Percentiles rank a stretch among this genome's conserved stretches.
These are phyloP conservation scores for Cladobotryum mycophilum DNA, from an alignment of 2,329 filamentous ascomycete species.

Conservation along the genomic window DNA sequence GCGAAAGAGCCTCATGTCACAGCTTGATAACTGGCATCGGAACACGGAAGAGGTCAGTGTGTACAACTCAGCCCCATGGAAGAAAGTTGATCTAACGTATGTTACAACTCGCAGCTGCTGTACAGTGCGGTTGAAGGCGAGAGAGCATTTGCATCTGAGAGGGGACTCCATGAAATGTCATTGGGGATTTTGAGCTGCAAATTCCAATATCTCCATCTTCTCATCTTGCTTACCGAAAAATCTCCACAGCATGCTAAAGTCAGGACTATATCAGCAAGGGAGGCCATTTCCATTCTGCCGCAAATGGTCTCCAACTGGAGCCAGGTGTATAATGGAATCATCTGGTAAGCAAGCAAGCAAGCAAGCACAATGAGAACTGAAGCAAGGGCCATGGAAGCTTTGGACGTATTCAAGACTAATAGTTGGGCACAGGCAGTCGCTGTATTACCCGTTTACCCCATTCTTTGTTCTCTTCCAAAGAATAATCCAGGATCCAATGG, in stretches of 20 bases:
- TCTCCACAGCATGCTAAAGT: neutral
- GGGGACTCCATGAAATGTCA: neutral
- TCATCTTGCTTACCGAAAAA: slow-evolving; percentile 2
- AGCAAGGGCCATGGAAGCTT: too few relatives aligned
- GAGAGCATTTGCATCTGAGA: neutral
- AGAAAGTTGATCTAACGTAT: too few relatives aligned
- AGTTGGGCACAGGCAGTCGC: neutral
- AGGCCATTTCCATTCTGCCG: slow-evolving; percentile 4
- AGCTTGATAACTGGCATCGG: neutral
- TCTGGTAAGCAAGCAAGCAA: neutral
- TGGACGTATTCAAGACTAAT: too few relatives aligned
- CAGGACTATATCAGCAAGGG: neutral
- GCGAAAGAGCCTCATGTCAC: neutral
- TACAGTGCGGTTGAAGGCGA: neutral
- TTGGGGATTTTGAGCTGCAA: neutral
- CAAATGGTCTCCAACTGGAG: slow-evolving; percentile 3
- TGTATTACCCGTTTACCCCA: slow-evolving; percentile 8
- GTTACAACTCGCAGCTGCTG: neutral
- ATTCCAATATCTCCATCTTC: slow-evolving; percentile 1
- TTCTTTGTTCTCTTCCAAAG: slow-evolving; percentile 4
- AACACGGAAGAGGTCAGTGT: neutral
- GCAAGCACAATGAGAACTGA: too few relatives aligned
- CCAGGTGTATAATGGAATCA: slow-evolving; percentile 9
- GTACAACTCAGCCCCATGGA: too few relatives aligned
- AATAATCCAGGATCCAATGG: neutral